phyloP scores from a whole-genome alignment of 2,329 filamentous ascomycete species.

The Scytalidium lignicola region DNA sequence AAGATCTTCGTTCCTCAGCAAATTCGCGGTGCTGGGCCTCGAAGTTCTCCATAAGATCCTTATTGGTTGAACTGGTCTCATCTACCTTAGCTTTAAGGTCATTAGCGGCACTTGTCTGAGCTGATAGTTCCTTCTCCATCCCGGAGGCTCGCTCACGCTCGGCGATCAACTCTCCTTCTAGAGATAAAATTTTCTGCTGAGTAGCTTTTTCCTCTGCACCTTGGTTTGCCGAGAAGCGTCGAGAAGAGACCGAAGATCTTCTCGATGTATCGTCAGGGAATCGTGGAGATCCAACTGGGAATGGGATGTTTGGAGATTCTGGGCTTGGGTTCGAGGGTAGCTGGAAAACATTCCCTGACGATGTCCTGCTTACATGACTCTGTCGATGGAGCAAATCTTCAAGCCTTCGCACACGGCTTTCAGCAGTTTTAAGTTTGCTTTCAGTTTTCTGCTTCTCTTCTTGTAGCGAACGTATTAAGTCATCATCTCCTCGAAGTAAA shows the following conservation, averaged over 20 bases:
- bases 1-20: conserved; percentile 71
- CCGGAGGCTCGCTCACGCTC: conserved; percentile 64
- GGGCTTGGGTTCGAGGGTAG: conserved; percentile 37
- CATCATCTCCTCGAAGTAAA: conserved; percentile 80
- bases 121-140: conserved; percentile 65
- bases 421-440: conserved; percentile 71
- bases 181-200: conserved; percentile 54
- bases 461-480: conserved; percentile 69
- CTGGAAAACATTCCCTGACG: conserved; percentile 51
- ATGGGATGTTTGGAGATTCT: conserved; percentile 43
- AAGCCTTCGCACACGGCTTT: conserved; percentile 83
- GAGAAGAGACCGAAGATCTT: conserved; percentile 54
- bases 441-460: conserved; percentile 75
- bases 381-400: conserved; percentile 91
- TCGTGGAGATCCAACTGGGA: conserved; percentile 22
- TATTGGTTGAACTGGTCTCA: conserved; percentile 87
- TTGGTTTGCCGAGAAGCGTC: conserved; percentile 56
- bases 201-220: conserved; percentile 55
- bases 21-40: conserved; percentile 89
- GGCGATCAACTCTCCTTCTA: conserved; percentile 73
- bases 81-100: conserved; percentile 67
- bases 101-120: conserved; percentile 50
- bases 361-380: conserved; percentile 51
- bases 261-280: conserved; percentile 42
- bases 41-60: conserved; percentile 90